Evolutionary conservation across 2,329 filamentous ascomycete species (phyloP), one percentile per base, ranked within the genome.

Genomic region (Aspergillus sergii): DNA sequence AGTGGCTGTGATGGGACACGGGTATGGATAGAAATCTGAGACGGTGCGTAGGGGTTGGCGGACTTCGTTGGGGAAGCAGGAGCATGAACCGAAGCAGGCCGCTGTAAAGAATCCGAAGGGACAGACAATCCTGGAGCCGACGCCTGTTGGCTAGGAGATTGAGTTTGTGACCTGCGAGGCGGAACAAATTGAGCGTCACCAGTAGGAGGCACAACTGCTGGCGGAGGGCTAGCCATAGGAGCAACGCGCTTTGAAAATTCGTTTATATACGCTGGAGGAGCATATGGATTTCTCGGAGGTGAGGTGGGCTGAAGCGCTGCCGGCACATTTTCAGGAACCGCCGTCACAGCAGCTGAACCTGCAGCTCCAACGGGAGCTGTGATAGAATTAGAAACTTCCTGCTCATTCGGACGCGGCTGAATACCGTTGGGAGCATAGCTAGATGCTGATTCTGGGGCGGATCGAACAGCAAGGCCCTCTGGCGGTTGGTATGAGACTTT

Each of bases 71-170:
- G 77, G 16, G 81, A 78, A 30, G 76, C 72, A 11, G 81, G 75
- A n/a, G 78, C 82, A 68, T 85, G 82, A 23, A 81, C 83, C 34
- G 87, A 87, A 59, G 84, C 84, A 26, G 86, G 85, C 3, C 86
- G 80, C 59, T 81, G 81, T 53, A 82, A 77, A 26, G 80, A 77
- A 60, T 86, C 81, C 14, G 73, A 71, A n/a, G 77, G 75, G 43
- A 78, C 74, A 46, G 77, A 76, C 26, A 82, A 75, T 54, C 77
- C 77, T 11, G 84, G 80, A 19, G 80, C 79, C 63, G 83, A 82
- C 72, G 84, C 81, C 39, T 82, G 81, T 59, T 81, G 80, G n/a
- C 84, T 81, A 23, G 87, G 87, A 51, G 86, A 89, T 63, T 88
- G 86, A 5, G 87, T 88, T 64, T 83, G 81, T 39, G 86, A 84